Conservation (phyloP, 805 yeast genomes). For the Kodamaea leandrae region DNA sequence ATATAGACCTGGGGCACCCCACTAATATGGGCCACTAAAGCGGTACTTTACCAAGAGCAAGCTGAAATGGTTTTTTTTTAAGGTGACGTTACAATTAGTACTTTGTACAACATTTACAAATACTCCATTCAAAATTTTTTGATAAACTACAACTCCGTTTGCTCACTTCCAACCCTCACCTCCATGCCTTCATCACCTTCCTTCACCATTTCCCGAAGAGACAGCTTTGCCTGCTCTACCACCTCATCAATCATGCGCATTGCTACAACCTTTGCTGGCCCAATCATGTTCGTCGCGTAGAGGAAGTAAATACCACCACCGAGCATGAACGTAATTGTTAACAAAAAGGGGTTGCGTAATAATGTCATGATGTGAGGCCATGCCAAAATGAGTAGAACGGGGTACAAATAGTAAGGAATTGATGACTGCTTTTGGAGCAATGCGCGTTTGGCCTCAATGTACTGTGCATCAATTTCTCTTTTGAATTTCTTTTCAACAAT, state of each 20-base stretch:
- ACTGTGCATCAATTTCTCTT: constrained; percentile 74
- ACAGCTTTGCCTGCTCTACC: constrained; percentile 54
- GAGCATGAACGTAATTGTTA: constrained; percentile 55
- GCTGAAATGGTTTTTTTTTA: not conserved
- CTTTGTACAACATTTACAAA: not conserved
- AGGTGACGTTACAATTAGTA: not conserved
- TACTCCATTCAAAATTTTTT: not conserved
- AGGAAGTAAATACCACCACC: constrained; percentile 65
- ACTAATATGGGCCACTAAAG: too few relatives aligned
- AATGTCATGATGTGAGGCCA: constrained; percentile 95
- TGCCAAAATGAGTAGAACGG: constrained; percentile 71
- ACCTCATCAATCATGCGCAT: constrained; percentile 59
- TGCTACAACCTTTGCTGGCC: constrained; percentile 65
- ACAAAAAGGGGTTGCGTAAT: constrained; percentile 79
- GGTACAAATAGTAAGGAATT: constrained; percentile 81
- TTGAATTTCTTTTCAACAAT: constrained; percentile 59
- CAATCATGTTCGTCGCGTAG: constrained; percentile 68
- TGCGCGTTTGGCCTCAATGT: constrained; percentile 85
- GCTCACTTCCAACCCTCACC: constrained; percentile 8
- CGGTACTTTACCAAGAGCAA: too few relatives aligned
- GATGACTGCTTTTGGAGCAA: constrained; percentile 72
- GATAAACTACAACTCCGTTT: not conserved
- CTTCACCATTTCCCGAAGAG: constrained; percentile 54
- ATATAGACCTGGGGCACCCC: too few relatives aligned
- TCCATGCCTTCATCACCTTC: constrained; percentile 38